Evolutionary conservation across 441 rosid species (phyloP), one percentile per base, ranked within the genome.

Genomic region (Arabidopsis lyrata): DNA sequence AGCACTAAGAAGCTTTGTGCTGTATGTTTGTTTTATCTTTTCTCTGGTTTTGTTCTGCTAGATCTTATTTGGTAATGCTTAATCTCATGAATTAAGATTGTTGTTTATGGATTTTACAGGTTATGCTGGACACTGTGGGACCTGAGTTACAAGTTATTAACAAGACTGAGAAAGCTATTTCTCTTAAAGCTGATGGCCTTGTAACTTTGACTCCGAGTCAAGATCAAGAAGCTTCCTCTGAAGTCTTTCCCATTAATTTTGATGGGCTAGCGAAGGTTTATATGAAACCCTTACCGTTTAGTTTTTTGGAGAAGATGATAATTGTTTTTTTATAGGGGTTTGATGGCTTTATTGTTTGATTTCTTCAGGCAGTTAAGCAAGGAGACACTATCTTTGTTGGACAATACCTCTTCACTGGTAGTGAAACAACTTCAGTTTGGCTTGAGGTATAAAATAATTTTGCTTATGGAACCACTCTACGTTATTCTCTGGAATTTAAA

Each of bases 391-490:
- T 90, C 73, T 92, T 92, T 75, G 34, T 87, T 41, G 99, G 99
- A 54, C 98, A 92, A 47, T 90, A 95, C 82, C 80, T 92, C 71
- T 95, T 95, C 77, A 90, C 97, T 27, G 97, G 99, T 65, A 92
- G 94, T 81, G 99, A 95, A 83, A 92, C 96, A 61, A 90, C 98
- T 63, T 92, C 98, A 61, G 99, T 88, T 2, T 95, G 96, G 98
- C 86, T 90, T 76, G 98, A 95, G 99, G 97, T 92, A 82, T 67
- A 71, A 6, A 24, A 15, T 8, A 29, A 14, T 15, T 41, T 60
- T 41, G 22, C 35, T 1, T 41, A 74, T 66, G 8, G 41, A 27
- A 39, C 20, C 52, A 42, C 5, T 44, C 22, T 8, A 48, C 10
- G 1, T n/a, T 41, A 22, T 41, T 67, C 24, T 60, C n/a, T 31